Evolutionary conservation across 2,329 filamentous ascomycete genomes (phyloP).

Genomic region (Talaromyces sp.): DNA sequence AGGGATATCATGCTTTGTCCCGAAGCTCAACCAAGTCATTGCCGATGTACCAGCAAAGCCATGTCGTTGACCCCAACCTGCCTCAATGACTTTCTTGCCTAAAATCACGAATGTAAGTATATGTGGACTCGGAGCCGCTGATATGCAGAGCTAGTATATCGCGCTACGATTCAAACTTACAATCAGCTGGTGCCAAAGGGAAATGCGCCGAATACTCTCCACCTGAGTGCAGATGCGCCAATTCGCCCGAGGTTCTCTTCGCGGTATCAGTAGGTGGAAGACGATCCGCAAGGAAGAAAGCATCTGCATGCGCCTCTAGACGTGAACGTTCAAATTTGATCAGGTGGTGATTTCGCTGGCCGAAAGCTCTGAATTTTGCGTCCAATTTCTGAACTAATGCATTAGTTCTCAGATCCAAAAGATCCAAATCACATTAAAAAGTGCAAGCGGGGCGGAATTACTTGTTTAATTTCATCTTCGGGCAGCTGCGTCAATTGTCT

Average conservation of each 20-base stretch:
- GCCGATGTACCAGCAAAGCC: slow-evolving; percentile 58
- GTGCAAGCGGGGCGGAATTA: slow-evolving; percentile 14
- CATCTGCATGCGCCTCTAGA: slow-evolving; percentile 29
- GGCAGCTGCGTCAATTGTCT: slow-evolving; percentile 33
- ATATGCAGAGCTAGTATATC: too few relatives aligned
- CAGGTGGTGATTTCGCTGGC: slow-evolving; percentile 29
- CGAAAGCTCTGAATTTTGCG: slow-evolving; percentile 25
- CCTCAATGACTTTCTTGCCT: slow-evolving; percentile 65
- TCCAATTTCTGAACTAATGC: slow-evolving; percentile 26
- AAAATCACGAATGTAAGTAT: background rate
- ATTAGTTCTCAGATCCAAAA: background rate
- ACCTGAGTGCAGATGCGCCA: slow-evolving; percentile 76
- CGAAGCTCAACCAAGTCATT: slow-evolving; percentile 59
- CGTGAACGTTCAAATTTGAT: slow-evolving; percentile 29
- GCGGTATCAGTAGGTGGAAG: slow-evolving; percentile 23
- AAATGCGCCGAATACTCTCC: slow-evolving; percentile 74
- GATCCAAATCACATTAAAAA: background rate
- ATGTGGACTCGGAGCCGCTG: too few relatives aligned
- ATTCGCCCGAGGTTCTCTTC: slow-evolving; percentile 62
- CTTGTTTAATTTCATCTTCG: slow-evolving; percentile 25
- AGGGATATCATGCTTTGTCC: slow-evolving; percentile 21
- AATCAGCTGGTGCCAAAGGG: slow-evolving; percentile 77
- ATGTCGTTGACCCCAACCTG: slow-evolving; percentile 76
- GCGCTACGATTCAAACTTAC: slow-evolving; percentile 45
- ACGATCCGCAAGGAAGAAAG: slow-evolving; percentile 29